Base-by-base conservation (phyloP, 305 asterid genomes). In the Vinca major region DNA sequence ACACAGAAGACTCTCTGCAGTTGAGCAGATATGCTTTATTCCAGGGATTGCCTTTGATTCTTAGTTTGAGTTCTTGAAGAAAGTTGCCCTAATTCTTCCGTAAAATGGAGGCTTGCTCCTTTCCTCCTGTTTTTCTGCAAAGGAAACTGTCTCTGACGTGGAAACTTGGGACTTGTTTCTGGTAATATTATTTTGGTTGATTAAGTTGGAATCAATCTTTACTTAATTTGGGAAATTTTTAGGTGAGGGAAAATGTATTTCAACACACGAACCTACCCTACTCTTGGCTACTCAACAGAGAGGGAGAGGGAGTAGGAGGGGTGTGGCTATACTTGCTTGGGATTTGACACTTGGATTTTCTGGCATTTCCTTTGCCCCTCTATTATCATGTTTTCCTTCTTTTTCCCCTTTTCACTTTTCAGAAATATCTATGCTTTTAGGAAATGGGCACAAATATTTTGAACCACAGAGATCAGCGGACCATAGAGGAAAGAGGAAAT, bases 331-430 rank as follows among this genome's bases (percentile, higher is more conserved):
- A 26, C 33, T 26, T 41, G 45, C 36, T 54, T 10, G 3, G 20
- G 67, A 49, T 50, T 39, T 39, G 63, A 70, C 68, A 8, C 54
- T 62, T 19, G 68, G 33, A 39, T 62, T 39, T 12, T 53, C 72
- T 43, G 6, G 17, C 40, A 14, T 12, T 21, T 21, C 10, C 33
- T 33, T 17, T 41, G 12, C 36, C 3, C 4, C 10, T 19, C 33
- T 26, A 26, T 26, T 26, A n/a, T 8, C n/a, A 1, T 16, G 12
- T 13, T 9, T 50, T 3, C 12, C 4, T 39, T 39, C 13, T 62
- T 2, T 20, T 12, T 14, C 16, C 26, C 5, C 3, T 17, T 36
- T n/a, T n/a, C 39, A 10, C 26, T 13, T 56, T 21, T 52, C 39
- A 41, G 45, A 4, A 41, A 41, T 4, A 4, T 4, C 45, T 4